phyloP scores from a whole-genome alignment of 2,329 filamentous ascomycete genomes.

The Fusarium pininemorale region DNA sequence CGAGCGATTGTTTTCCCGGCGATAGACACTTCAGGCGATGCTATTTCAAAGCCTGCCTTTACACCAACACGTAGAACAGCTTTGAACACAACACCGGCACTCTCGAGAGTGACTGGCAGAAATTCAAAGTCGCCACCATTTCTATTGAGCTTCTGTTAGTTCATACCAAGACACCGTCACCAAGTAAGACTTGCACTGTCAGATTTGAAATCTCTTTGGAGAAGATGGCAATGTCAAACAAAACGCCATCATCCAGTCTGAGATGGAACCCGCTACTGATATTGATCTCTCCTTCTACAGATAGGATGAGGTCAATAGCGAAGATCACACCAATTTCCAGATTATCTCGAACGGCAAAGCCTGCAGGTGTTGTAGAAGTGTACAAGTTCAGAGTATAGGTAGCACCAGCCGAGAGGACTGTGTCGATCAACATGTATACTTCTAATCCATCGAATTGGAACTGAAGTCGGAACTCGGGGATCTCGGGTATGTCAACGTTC shows the following conservation, averaged over 20 bases:
- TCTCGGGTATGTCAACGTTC: neutral
- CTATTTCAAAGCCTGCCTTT: neutral
- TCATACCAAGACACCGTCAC: fast-evolving
- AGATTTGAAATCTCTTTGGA: neutral
- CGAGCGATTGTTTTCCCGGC: neutral
- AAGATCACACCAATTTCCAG: neutral
- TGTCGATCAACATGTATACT: neutral
- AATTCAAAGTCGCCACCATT: neutral
- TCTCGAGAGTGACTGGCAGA: neutral
- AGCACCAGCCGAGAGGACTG: neutral
- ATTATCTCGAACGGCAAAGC: neutral
- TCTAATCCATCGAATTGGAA: neutral
- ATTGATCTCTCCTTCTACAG: neutral
- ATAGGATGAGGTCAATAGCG: neutral
- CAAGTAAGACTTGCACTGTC: neutral
- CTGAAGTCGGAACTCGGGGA: neutral
- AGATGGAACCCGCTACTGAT: neutral
- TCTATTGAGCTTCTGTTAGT: neutral
- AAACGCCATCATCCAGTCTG: neutral
- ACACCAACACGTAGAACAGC: neutral
- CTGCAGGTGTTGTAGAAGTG: neutral
- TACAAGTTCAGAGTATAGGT: neutral
- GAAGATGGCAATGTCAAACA: neutral
- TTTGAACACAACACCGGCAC: neutral
- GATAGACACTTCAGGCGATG: neutral